Evolutionary conservation across 305 asterid species (phyloP).

Genomic region (Plantago lanceolata): DNA sequence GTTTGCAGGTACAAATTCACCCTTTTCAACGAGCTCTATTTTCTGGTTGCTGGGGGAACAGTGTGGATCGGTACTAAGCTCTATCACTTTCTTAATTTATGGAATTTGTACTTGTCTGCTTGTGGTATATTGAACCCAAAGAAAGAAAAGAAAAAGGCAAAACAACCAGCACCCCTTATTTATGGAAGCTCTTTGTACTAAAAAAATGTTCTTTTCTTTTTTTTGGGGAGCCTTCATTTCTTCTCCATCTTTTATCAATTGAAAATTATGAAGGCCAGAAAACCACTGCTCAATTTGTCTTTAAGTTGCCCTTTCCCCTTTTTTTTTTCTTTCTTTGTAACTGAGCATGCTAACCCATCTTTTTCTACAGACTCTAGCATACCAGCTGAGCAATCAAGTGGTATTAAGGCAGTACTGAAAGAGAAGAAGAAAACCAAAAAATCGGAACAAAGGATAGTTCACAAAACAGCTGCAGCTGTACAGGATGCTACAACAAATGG

Average conservation of each 20-base stretch:
- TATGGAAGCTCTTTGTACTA: neutral
- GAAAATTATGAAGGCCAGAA: neutral
- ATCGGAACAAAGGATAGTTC: conserved; percentile 33
- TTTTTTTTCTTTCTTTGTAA: neutral
- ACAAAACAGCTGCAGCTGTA: conserved; percentile 23
- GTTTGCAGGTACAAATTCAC: conserved; percentile 92
- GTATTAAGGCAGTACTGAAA: conserved; percentile 28
- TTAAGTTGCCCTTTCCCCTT: neutral
- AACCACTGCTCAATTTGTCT: neutral
- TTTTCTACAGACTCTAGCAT: conserved; percentile 47
- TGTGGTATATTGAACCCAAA: too few species aligned
- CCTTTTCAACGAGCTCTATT: conserved; percentile 93
- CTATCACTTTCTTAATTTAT: conserved; percentile 14
- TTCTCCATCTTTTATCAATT: too few species aligned
- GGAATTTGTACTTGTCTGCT: too few species aligned
- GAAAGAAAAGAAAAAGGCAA: too few species aligned
- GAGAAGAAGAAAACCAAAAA: conserved; percentile 33
- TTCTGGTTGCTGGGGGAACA: conserved; percentile 97
- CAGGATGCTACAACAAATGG: conserved; percentile 32
- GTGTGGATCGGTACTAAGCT: conserved; percentile 86
- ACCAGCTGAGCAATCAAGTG: conserved; percentile 43
- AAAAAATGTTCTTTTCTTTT: neutral
- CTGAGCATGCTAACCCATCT: neutral
- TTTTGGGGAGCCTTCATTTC: neutral
- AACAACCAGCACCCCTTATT: neutral